Evolutionary conservation across 345 rosid genomes (phyloP), one percentile per base, ranked within the genome.

Genomic region (Turritis glabra): DNA sequence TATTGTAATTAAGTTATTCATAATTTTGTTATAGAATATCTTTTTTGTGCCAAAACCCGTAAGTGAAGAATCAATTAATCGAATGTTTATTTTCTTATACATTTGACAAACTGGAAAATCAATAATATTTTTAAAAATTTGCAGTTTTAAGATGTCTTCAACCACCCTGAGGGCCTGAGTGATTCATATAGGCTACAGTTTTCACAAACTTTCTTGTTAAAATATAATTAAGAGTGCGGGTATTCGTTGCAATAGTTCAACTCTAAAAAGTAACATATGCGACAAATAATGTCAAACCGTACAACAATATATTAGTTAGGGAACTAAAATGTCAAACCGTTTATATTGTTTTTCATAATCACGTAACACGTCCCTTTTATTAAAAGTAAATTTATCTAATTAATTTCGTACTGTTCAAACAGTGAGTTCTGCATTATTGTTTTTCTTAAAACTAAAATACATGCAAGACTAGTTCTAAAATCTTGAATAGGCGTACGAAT

Each of bases 221-320:
- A 7, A 40, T 30, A 43, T 64, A 46, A 64, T 43, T 23, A 32
- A 38, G 23, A 64, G 47, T 40, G 38, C 27, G 54, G 27, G 37
- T 73, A 43, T 22, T 63, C 23, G 57, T 54, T 55, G 71, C 71
- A 64, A 23, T 73, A 53, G 64, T 53, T 63, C 15, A 55, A 33
- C 10, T 33, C 30, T 33, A 3, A 26, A 75, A 61, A 68, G 8
- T 29, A 41, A 61, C 60, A 41, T 23, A 41, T 59, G 48, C 40
- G 46, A 59, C 29, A 59, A 67, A 59, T 30, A 50, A 29, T 67
- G 62, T 68, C 74, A 75, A 60, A 51, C 63, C 53, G 26, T 67
- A 27, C 54, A 7, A 27, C 54, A 11, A 51, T 14, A 54, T 73
- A 74, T 35, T 37, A 37, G 61, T 19, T 50, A 38, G 33, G 37